Base-by-base conservation (phyloP, 2,329 filamentous ascomycete genomes). In the Epichloe aotearoae region DNA sequence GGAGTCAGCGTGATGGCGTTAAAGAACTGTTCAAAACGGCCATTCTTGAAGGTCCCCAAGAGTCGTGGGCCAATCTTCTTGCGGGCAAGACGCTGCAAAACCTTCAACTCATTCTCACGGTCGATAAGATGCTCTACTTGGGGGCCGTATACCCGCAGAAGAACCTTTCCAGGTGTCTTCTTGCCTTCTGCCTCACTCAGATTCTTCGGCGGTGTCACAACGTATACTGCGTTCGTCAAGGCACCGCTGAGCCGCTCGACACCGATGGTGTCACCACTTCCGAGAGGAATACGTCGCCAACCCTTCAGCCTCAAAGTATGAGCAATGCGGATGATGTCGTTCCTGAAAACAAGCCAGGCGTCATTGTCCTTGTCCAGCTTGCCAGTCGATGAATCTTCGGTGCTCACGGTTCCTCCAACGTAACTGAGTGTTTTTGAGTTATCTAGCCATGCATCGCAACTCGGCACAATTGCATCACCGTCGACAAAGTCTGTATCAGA, bases 41-140 rank as follows among this genome's bases (percentile, higher is more conserved):
- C 93, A 62, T 98, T 98, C 50, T 77, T 80, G 65, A 98, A 98
- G 0, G 88, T 96, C 1, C 93, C 93, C 1, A 98, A 74, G 33
- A 98, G 73, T 15, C 88, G 82, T 5, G 93, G 93, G 3, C 93
- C 93, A 56, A 98, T 98, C 59, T 85, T 89, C 73, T 96, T 95
- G 50, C 86, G 83, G 2, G 87, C 88, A 34, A 98, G 77, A 41
- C 93, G 84, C 53, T 84, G 80, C 17, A 98, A 75, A 46, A 97
- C 93, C 53, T 83, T 81, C 15, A 98, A 74, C 65, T 98, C 93
- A 23, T 85, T 86, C 51, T 96, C 87, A 53, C 93, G 80, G 64
- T 98, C 91, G 59, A 98, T 98, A 42, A 98, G 76, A 65, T 97
- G 88, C 62, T 95, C 91, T 3, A 94, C 91, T 61, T 97, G 88